Percentiles rank a stretch among this genome's conserved stretches.
Conservation (phyloP, 140 eudicot species). For the Oenanthe javanica region DNA sequence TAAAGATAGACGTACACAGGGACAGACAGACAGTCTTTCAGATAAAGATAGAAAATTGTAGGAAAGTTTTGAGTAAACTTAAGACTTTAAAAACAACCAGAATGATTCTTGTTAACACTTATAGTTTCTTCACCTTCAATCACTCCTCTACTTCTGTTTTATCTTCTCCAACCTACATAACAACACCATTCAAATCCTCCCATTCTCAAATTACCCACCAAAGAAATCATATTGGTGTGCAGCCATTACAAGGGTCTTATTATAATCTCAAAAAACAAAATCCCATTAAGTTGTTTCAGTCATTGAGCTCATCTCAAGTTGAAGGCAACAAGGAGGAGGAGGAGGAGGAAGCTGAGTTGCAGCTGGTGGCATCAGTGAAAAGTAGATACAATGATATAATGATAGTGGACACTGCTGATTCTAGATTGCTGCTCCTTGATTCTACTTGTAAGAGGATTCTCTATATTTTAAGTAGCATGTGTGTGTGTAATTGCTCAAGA, state of each 20-base stretch:
- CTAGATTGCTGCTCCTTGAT: constrained; percentile 74
- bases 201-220: not conserved
- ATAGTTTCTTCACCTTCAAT: not conserved
- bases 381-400: constrained; percentile 54
- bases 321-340: constrained; percentile 18
- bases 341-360: constrained; percentile 17
- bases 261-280: not conserved
- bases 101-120: not conserved
- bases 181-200: not conserved
- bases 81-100: not conserved
- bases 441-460: constrained; percentile 37
- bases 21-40: too few relatives aligned
- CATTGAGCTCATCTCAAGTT: constrained; percentile 10
- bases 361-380: constrained; percentile 39
- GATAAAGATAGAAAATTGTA: not conserved
- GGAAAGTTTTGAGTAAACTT: not conserved
- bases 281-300: not conserved
- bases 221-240: not conserved
- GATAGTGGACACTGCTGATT: constrained; percentile 50
- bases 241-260: not conserved
- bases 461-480: not conserved
- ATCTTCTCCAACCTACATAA: not conserved
- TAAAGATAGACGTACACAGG: too few relatives aligned
- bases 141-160: not conserved
- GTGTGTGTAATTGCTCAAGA: not conserved